These are phyloP conservation scores for Russula earlei DNA, from an alignment of 768 basidiomycete species.

Conservation along the genomic window DNA sequence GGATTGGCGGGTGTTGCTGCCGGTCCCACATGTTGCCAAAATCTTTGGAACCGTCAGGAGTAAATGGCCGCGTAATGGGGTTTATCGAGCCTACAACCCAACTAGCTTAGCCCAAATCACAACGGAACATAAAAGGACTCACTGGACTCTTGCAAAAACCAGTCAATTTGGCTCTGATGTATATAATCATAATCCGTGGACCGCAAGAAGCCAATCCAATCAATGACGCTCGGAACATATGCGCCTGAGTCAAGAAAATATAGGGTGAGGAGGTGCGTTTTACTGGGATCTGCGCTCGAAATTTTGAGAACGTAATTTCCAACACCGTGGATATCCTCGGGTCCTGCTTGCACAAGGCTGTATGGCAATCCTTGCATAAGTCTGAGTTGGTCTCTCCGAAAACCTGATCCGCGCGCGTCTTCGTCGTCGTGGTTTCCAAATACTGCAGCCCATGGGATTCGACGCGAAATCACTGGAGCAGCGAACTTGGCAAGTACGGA, in stretches of 20 bases:
- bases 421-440: conserved; percentile 95
- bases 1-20: conserved; percentile 51
- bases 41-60: conserved; percentile 65
- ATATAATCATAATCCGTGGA: conserved; percentile 83
- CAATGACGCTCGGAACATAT: conserved; percentile 51
- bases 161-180: conserved; percentile 75
- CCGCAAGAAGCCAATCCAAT: conserved; percentile 55
- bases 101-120: background rate
- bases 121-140: conserved; percentile 12
- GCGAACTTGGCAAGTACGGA: conserved; percentile 88
- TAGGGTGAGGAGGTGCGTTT: conserved; percentile 78
- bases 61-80: conserved; percentile 75
- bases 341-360: conserved; percentile 72
- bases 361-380: conserved; percentile 78
- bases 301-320: conserved; percentile 90
- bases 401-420: conserved; percentile 34
- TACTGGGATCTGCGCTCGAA: conserved; percentile 77
- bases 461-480: conserved; percentile 56
- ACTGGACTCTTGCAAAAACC: conserved; percentile 81
- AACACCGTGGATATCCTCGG: conserved; percentile 75
- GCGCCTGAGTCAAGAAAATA: conserved; percentile 88
- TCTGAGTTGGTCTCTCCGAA: conserved; percentile 55
- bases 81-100: conserved; percentile 42
- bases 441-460: conserved; percentile 84
- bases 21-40: conserved; percentile 58